A percentile compares a stretch with the other conserved stretches of the same genome.
Evolutionary conservation across 306 rosid genomes (phyloP).

Genomic region (Casuarina cunninghamiana): DNA sequence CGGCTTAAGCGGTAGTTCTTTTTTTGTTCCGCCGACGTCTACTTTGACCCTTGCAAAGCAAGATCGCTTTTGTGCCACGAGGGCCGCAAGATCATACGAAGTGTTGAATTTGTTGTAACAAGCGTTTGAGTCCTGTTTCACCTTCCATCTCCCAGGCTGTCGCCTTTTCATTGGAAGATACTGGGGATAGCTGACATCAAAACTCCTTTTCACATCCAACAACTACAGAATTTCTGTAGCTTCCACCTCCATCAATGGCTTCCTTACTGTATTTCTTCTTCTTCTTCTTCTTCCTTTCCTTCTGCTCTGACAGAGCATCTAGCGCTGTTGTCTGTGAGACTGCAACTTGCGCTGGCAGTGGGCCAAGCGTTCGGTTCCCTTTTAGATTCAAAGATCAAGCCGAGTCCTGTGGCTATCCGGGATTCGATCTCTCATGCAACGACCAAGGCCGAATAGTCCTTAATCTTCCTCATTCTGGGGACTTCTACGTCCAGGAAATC

Average conservation of each 20-base stretch:
- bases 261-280: neutral
- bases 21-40: too few species aligned
- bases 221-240: neutral
- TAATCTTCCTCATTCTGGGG: constrained; percentile 28
- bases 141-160: too few species aligned
- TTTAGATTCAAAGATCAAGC: neutral
- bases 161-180: too few species aligned
- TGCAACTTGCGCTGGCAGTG: neutral
- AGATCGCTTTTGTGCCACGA: too few species aligned
- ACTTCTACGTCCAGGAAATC: constrained; percentile 11
- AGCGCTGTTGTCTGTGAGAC: neutral
- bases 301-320: neutral
- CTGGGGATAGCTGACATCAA: too few species aligned
- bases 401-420: constrained; percentile 1
- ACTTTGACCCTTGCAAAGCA: too few species aligned
- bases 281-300: too few species aligned
- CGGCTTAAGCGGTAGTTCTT: too few species aligned
- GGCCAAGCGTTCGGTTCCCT: neutral
- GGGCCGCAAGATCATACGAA: too few species aligned
- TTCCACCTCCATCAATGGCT: neutral
- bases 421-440: constrained; percentile 30
- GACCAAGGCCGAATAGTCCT: constrained; percentile 23
- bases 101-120: too few species aligned
- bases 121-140: too few species aligned
- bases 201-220: neutral